Evolutionary conservation across 768 basidiomycete genomes (phyloP).

Genomic region (Boletus edulis): DNA sequence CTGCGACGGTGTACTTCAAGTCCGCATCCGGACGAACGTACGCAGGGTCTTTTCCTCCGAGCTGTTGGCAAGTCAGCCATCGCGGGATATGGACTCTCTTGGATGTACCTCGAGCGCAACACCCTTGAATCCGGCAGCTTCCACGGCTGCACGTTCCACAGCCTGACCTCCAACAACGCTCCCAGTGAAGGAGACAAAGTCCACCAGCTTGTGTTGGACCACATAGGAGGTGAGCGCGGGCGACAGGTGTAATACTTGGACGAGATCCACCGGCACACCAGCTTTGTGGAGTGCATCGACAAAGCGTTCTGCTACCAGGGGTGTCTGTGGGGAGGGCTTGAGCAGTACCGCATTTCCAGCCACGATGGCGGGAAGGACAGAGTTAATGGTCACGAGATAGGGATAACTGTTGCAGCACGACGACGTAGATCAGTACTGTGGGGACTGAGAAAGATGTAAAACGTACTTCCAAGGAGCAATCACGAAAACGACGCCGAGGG

Average conservation of each 20-base stretch:
- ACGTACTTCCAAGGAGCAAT: constrained; percentile 92
- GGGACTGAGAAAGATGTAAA: not conserved
- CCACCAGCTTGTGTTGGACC: constrained; percentile 61
- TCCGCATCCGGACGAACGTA: constrained; percentile 90
- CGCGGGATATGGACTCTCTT: not conserved
- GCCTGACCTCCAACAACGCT: constrained; percentile 74
- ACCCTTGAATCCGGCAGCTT: constrained; percentile 74
- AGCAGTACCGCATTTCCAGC: constrained; percentile 89
- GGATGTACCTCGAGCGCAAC: constrained; percentile 73
- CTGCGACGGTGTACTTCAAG: constrained; percentile 74
- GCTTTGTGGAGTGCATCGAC: constrained; percentile 65
- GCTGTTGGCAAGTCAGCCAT: constrained; percentile 40
- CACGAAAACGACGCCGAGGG: constrained; percentile 84
- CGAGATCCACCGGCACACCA: constrained; percentile 71
- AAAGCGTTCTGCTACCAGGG: constrained; percentile 82
- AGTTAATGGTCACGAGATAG: constrained; percentile 87
- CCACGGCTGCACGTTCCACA: constrained; percentile 68
- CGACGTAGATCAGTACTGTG: not conserved
- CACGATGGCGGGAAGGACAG: constrained; percentile 86
- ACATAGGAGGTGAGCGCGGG: constrained; percentile 57
- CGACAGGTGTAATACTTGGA: constrained; percentile 76
- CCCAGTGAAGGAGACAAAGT: constrained; percentile 92
- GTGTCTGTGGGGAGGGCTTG: constrained; percentile 97
- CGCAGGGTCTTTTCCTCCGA: constrained; percentile 97
- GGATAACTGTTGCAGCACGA: constrained; percentile 57